Evolutionary conservation across 2,329 filamentous ascomycete genomes (phyloP), one percentile per base, ranked within the genome.

Genomic region (Stagonosporopsis cucurbitacearum): DNA sequence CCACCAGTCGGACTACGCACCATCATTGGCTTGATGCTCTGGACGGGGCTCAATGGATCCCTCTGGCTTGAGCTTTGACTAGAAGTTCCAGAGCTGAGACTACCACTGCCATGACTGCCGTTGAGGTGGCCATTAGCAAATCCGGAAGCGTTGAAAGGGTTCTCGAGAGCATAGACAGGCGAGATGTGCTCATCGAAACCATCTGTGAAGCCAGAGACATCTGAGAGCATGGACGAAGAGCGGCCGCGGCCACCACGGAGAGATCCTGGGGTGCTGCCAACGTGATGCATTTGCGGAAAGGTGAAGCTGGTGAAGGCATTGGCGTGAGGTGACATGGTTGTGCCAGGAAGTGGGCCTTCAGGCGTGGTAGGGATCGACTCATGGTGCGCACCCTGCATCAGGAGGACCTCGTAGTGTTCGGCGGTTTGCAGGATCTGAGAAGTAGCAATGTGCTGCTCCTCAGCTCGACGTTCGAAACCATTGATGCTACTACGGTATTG

Each of bases 331-430:
- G 69, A 72, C 76, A 62, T 75, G 66, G 55, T 78, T 9, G 82
- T 84, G 52, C 83, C 83, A 22, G 84, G 83, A 13, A 86, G 73
- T 28, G 81, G 79, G 25, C 83, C 83, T 72, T 87, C 85, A n/a
- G 85, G 85, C n/a, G 84, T 86, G 0, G 76, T 76, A 28, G 79
- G 79, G 36, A 78, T 75, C 23, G 78, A 77, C 67, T 68, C 62
- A 52, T 75, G 70, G 23, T 73, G 69, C 44, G 62, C 60, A 56
- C 78, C 74, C 62, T 78, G 74, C 37, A 76, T 72, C 41, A 77
- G 65, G 17, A 78, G 67, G 22, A 72, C 69, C 54, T 80, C 79
- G 44, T 73, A 70, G 26, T 76, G 73, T 53, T 74, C 69, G 25
- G 71, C 68, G 15, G 72, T 73, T 58, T 75, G 69, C 52, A 73